These are phyloP conservation scores for Chaetoscypha palmicola DNA, from an alignment of 2,329 filamentous ascomycete species.

Conservation along the genomic window DNA sequence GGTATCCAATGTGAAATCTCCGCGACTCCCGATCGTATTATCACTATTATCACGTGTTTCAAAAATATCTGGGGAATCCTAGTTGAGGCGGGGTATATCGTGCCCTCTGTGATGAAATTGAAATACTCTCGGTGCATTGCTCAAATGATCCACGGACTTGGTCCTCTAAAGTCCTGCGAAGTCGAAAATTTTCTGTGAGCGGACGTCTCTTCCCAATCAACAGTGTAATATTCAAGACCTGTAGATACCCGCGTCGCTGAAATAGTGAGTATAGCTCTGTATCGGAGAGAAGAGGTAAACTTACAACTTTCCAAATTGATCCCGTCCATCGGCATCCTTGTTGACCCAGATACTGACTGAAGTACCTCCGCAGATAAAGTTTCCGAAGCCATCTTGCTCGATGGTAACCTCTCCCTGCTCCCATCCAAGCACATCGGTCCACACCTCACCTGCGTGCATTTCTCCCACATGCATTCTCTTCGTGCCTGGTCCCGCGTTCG, in stretches of 20 bases:
- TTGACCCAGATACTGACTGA: conserved; percentile 59
- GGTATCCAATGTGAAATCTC: too few species aligned
- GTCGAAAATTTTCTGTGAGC: too few species aligned
- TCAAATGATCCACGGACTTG: not conserved
- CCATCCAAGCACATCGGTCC: conserved; percentile 56
- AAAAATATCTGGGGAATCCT: not conserved
- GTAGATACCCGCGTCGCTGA: conserved; percentile 27
- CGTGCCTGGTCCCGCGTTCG: conserved; percentile 39
- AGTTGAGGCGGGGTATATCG: too few species aligned
- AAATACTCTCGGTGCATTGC: not conserved
- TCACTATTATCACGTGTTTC: not conserved
- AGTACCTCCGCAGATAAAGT: conserved; percentile 46
- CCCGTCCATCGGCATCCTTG: conserved; percentile 44
- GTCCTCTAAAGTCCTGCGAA: not conserved
- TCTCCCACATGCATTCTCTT: conserved; percentile 58
- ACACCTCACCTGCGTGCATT: conserved; percentile 50
- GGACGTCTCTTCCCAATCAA: too few species aligned
- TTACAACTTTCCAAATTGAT: conserved; percentile 36
- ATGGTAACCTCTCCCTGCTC: conserved; percentile 49
- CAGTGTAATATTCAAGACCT: conserved; percentile 16
- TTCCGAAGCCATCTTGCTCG: conserved; percentile 50
- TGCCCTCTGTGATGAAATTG: not conserved
- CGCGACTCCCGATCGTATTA: not conserved
- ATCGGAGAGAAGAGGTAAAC: conserved; percentile 4
- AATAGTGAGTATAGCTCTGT: conserved; percentile 10